A percentile compares a stretch with the other conserved stretches of the same genome.
These are phyloP conservation scores for Ophiosphaerella narmari DNA, from an alignment of 2,329 filamentous ascomycete genomes.

Conservation along the genomic window DNA sequence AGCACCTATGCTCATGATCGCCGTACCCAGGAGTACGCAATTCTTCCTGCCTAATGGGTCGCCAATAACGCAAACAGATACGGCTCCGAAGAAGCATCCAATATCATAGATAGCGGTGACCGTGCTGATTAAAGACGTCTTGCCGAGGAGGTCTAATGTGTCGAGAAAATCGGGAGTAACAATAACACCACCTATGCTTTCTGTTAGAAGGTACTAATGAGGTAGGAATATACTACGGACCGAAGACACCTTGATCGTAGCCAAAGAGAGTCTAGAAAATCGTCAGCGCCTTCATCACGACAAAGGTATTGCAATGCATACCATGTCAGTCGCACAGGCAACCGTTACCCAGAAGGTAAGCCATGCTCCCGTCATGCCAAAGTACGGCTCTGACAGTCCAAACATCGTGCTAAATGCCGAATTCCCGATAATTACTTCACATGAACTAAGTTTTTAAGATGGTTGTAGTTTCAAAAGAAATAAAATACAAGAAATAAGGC, in stretches of 20 bases:
- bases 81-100: slow-evolving; percentile 63
- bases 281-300: too few relatives aligned
- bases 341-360: slow-evolving; percentile 62
- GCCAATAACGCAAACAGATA: slow-evolving; percentile 51
- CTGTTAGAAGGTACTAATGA: background rate
- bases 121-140: slow-evolving; percentile 49
- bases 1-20: slow-evolving; percentile 55
- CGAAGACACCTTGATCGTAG: slow-evolving; percentile 60
- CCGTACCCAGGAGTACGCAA: slow-evolving; percentile 54
- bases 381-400: slow-evolving; percentile 50
- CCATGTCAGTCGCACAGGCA: slow-evolving; percentile 29
- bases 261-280: slow-evolving; percentile 47
- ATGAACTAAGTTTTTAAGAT: too few relatives aligned
- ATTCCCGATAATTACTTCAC: too few relatives aligned
- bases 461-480: too few relatives aligned
- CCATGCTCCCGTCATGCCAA: slow-evolving; percentile 60
- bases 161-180: slow-evolving; percentile 60
- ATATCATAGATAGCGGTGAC: slow-evolving; percentile 64
- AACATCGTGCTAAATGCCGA: slow-evolving; percentile 12
- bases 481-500: too few relatives aligned
- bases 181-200: slow-evolving; percentile 54
- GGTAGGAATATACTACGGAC: slow-evolving; percentile 20
- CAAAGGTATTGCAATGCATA: background rate
- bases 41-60: slow-evolving; percentile 56
- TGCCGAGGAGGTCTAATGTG: slow-evolving; percentile 51